Conservation (phyloP, 163 green algal genomes). For the Chlamydomonas reinhardtii region DNA sequence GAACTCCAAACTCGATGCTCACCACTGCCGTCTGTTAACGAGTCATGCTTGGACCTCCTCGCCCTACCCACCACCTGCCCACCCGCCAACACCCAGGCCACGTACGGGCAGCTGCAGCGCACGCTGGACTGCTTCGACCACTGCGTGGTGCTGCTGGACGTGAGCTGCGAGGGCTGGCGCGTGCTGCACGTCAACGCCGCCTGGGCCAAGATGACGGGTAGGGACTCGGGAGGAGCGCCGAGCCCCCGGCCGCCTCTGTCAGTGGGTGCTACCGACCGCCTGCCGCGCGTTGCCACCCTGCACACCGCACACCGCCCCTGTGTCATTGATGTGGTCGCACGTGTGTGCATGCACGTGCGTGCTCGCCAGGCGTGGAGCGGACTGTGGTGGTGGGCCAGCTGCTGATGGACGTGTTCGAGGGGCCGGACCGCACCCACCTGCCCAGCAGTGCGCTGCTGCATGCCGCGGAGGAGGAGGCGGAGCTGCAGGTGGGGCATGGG, state of each 20-base stretch:
- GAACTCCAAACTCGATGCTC: too few relatives aligned
- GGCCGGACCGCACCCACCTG: slow-evolving; percentile 19
- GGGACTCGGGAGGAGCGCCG: not conserved
- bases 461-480: slow-evolving; percentile 11
- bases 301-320: too few relatives aligned
- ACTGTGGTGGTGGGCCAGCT: slow-evolving; percentile 9
- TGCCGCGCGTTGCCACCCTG: too few relatives aligned
- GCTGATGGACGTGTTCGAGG: slow-evolving; percentile 45
- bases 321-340: too few relatives aligned
- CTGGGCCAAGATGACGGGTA: slow-evolving; percentile 57
- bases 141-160: slow-evolving; percentile 66
- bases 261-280: too few relatives aligned
- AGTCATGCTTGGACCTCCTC: too few relatives aligned
- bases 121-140: slow-evolving; percentile 63
- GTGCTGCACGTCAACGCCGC: slow-evolving; percentile 58
- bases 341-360: too few relatives aligned
- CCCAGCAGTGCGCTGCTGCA: slow-evolving; percentile 19
- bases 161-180: slow-evolving; percentile 41
- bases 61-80: not conserved
- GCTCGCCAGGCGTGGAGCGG: slow-evolving; percentile 44
- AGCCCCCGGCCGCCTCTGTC: too few relatives aligned
- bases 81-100: not conserved
- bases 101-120: slow-evolving; percentile 58
- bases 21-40: too few relatives aligned
- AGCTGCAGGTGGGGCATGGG: slow-evolving; percentile 27